These are phyloP conservation scores for Prototheca cutis DNA, from an alignment of 163 green algal genomes.

Conservation along the genomic window DNA sequence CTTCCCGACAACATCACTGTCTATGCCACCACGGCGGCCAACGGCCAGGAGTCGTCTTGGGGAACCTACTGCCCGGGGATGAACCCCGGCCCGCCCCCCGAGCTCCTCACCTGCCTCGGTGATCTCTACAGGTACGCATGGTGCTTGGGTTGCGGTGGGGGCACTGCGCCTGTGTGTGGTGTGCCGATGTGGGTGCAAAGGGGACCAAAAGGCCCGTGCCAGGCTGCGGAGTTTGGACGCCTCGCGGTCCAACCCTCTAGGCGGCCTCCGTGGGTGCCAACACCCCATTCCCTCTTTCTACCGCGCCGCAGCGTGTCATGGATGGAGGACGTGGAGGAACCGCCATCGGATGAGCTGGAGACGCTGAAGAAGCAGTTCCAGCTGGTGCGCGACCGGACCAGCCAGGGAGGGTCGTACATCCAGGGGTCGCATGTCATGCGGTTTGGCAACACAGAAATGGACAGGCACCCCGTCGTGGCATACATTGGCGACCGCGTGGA, in stretches of 20 bases:
- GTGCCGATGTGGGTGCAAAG: too few species aligned
- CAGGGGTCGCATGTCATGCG: conserved; percentile 73
- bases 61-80: conserved; percentile 85
- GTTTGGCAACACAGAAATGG: conserved; percentile 59
- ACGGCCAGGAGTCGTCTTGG: conserved; percentile 69
- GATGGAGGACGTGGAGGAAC: conserved; percentile 74
- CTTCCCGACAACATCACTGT: conserved; percentile 39
- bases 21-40: conserved; percentile 74
- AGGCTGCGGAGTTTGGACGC: too few species aligned
- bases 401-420: conserved; percentile 53
- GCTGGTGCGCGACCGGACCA: conserved; percentile 57
- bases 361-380: conserved; percentile 77
- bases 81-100: conserved; percentile 34
- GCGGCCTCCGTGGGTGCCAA: too few species aligned
- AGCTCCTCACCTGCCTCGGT: conserved; percentile 84
- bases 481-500: conserved; percentile 49
- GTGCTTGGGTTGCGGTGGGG: background rate
- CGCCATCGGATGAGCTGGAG: conserved; percentile 59
- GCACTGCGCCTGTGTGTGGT: too few species aligned
- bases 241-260: too few species aligned
- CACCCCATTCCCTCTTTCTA: background rate
- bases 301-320: conserved; percentile 54
- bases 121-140: conserved; percentile 68
- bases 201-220: too few species aligned
- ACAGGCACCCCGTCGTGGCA: conserved; percentile 50